These are phyloP conservation scores for Quercus bicolor DNA, from an alignment of 306 rosid genomes.

Conservation along the genomic window DNA sequence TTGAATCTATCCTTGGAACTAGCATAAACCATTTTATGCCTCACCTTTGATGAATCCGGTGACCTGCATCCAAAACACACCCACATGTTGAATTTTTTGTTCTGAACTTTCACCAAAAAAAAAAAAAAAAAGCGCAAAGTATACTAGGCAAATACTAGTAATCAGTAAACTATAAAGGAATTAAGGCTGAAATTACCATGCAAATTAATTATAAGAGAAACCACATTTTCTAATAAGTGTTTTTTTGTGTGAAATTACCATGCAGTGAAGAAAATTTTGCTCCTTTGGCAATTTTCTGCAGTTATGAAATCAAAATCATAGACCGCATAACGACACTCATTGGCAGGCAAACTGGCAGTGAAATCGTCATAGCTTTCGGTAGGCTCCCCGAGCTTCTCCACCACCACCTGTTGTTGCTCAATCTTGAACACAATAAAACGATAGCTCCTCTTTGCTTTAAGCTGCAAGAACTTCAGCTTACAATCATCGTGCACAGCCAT, in stretches of 20 bases:
- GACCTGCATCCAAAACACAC: conserved; percentile 46
- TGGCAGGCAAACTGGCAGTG: conserved; percentile 64
- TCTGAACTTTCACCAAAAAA: no score
- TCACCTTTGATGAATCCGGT: conserved; percentile 73
- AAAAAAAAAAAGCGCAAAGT: no score
- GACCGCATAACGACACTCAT: conserved; percentile 87
- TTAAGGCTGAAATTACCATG: conserved; percentile 45
- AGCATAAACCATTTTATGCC: conserved; percentile 95
- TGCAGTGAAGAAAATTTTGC: conserved; percentile 93
- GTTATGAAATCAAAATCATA: conserved; percentile 79
- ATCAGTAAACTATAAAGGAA: no score
- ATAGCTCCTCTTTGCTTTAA: conserved; percentile 62
- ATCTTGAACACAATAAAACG: conserved; percentile 79
- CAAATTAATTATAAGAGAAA: conserved; percentile 7
- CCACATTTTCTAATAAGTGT: no score
- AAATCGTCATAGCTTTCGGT: conserved; percentile 55
- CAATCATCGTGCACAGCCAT: conserved; percentile 86
- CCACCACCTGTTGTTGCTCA: conserved; percentile 56
- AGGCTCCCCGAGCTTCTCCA: conserved; percentile 64
- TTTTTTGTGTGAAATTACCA: conserved; percentile 41
- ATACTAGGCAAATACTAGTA: no score
- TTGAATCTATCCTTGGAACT: conserved; percentile 93
- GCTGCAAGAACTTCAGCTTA: conserved; percentile 71
- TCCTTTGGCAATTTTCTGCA: conserved; percentile 76
- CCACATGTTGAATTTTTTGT: no score